A percentile compares a stretch with the other conserved stretches of the same genome.
phyloP scores from a whole-genome alignment of 2,329 filamentous ascomycete species.

The Trichoderma polysporum region DNA sequence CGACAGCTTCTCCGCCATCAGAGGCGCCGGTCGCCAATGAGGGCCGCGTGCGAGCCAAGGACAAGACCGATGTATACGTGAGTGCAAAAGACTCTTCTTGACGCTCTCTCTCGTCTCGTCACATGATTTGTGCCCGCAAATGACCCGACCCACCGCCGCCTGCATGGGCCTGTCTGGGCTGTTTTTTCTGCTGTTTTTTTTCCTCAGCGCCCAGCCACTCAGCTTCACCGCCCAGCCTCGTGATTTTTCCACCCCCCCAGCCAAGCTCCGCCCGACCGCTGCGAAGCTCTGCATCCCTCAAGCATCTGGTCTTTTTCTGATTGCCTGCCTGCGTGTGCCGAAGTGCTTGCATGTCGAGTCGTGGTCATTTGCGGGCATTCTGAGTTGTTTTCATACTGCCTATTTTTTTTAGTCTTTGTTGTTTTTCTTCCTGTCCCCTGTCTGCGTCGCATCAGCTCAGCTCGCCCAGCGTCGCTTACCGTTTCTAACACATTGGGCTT shows the following conservation, averaged over 20 bases:
- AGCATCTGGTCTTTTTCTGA: conserved; percentile 15
- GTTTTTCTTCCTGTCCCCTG: not conserved
- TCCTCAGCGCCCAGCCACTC: conserved; percentile 10
- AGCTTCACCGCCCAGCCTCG: conserved; percentile 20
- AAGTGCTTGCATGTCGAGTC: conserved; percentile 18
- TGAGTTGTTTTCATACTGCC: not conserved
- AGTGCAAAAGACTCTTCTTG: conserved; percentile 51
- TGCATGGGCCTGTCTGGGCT: not conserved
- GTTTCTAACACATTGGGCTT: conserved; percentile 5
- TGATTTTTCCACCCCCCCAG: conserved; percentile 15
- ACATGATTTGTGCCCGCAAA: conserved; percentile 19
- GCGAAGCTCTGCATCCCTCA: conserved; percentile 14
- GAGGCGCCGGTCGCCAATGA: conserved; percentile 77
- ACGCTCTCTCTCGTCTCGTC: conserved; percentile 19
- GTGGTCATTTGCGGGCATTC: conserved; percentile 16
- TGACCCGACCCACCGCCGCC: conserved; percentile 9
- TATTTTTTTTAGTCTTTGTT: not conserved
- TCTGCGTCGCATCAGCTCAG: not conserved
- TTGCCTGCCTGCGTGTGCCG: conserved; percentile 4
- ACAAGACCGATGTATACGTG: conserved; percentile 94
- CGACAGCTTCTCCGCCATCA: conserved; percentile 15
- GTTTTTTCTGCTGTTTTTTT: not conserved
- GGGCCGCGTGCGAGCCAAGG: conserved; percentile 78
- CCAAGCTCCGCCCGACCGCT: conserved; percentile 4
- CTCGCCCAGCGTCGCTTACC: conserved; percentile 14